Evolutionary conservation across 768 basidiomycete species (phyloP), one percentile per base, ranked within the genome.

Genomic region (Pisolithus albus): DNA sequence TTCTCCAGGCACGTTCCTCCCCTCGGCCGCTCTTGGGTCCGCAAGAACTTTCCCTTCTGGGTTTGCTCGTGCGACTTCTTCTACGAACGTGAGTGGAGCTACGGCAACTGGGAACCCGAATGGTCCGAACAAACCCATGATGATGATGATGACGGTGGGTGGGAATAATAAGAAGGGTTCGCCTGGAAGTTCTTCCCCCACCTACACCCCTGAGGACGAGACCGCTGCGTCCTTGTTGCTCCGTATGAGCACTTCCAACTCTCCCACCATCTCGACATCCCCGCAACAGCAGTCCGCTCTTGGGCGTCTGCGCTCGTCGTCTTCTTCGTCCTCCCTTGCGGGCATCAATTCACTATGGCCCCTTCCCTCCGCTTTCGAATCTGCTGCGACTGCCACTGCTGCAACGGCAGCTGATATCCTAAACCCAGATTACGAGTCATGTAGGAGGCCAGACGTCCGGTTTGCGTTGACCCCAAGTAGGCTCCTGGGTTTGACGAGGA

Each of bases 181-280:
- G 39, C 52, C 72, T 57, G 50, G 42, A n/a, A n/a, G n/a, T 15
- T 34, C 64, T 44, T 61, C 66, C 16, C 59, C 60, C 21, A 24
- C 66, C 55, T 50, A 61, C 52, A 37, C 74, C 5, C 78, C 81
- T 0, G 86, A 87, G 49, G 86, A 88, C 61, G 82, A 87, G 67
- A 76, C 73, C 0, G 85, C 84, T 0, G 85, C 84, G 15, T 80
- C 84, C 4, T 68, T 87, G 53, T 64, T 86, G 13, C 64, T 87
- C 37, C 81, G 84, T 54, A 86, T 87, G 54, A 76, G 79, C 56
- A 70, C 74, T 1, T 75, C 26, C 7, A 32, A 6, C 24, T 46
- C 44, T 32, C 30, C 44, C 28, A 26, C 11, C 43, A 9, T 24
- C 43, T 13, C 26, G 43, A 30, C 26, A 10, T 46, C 64, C 7